Base-by-base conservation (phyloP, 2,329 filamentous ascomycete genomes). In the Escovopsis sp. region DNA sequence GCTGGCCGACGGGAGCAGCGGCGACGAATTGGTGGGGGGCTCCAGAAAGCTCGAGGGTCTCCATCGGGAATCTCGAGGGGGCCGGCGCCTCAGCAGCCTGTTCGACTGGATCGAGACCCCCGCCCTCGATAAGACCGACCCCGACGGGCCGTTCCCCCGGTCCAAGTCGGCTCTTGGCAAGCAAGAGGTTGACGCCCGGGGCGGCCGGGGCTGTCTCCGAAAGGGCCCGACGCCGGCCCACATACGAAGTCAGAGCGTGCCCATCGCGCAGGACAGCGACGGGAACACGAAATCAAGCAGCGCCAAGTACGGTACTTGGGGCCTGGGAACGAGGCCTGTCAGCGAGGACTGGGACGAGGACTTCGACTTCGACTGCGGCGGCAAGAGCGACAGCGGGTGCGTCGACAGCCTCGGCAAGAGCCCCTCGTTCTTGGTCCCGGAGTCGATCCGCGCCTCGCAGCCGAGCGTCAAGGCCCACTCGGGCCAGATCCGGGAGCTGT, bases 281-380 rank as follows among this genome's bases (percentile, higher is more conserved):
- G 79, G 68, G 52, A 66, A 55, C 49, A 55, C 54, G 49, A 79
- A 60, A 54, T 63, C 55, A 49, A 41, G 70, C n/a, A 69, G 58
- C 2, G 61, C 68, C 35, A 87, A 86, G 48, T 88, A 85, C 49
- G 79, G 82, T 30, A 87, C 82, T 1, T 88, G 82, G 82, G 81
- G 80, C 3, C 60, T 85, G 29, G 75, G 79, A n/a, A 77, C 73
- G 42, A 87, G 87, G 54, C 79, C 73, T 13, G 76, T 77, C 10
- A 87, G 79, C 41, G 84, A 92, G 52, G 83, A 90, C 49, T 92
- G 84, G 84, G 84, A 88, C 46, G 81, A 87, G 43, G 84, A 92
- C 52, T 90, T 92, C 46, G 81, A 88, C 40, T 87, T 88, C 50
- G 68, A 68, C 8, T 62, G 60, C 18, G 52, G 65, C 23, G 61